Base-by-base conservation (phyloP, 1,284 basidiomycete species). In the Puccinia hordei region DNA sequence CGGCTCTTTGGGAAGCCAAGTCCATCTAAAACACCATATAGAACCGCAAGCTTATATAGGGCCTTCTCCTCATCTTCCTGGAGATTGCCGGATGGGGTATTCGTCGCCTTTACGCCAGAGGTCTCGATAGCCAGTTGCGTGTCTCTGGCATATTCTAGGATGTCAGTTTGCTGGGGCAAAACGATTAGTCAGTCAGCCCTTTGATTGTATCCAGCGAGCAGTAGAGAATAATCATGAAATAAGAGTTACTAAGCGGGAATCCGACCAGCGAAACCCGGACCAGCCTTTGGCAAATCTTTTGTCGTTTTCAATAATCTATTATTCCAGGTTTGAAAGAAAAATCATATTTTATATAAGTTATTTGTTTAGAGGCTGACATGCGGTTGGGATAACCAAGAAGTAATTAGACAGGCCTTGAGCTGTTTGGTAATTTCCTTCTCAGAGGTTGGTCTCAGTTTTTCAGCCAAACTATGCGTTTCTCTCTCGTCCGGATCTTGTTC, bases 381-480 rank as follows among this genome's bases (percentile, higher is more conserved):
- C 24, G n/a, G 9, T 27, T 27, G 5, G 15, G 2, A 33, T n/a
- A 12, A 59, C 12, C 19, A 35, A n/a, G 15, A 63, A 1, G n/a
- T 24, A 27, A 65, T 38, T 13, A 24, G 59, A 83, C 86, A 27
- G 73, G 89, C 90, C 87, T 89, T 91, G 79, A 90, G 84, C 17
- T 89, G 89, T 84, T 94, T 89, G 1, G 88, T 86, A 75, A 95
- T 90, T 83, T 98, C 97, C 86, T 92, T 95, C 84, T 98, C 94
- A 1, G 90, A 92, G 83, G 91, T 93, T 22, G 95, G 93, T 83
- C 96, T 93, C 44, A 93, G 87, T 83, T 90, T 91, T 82, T 98
- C 94, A 27, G 85, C 85, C 44, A 86, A 81, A 53, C 83, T 82
- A 72, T 85, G 84, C 0, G 85, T 82, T 35, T 83, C 83, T 69